A percentile compares a stretch with the other conserved stretches of the same genome.
These are phyloP conservation scores for Boletus sp. DNA, from an alignment of 768 basidiomycete genomes.

Conservation along the genomic window DNA sequence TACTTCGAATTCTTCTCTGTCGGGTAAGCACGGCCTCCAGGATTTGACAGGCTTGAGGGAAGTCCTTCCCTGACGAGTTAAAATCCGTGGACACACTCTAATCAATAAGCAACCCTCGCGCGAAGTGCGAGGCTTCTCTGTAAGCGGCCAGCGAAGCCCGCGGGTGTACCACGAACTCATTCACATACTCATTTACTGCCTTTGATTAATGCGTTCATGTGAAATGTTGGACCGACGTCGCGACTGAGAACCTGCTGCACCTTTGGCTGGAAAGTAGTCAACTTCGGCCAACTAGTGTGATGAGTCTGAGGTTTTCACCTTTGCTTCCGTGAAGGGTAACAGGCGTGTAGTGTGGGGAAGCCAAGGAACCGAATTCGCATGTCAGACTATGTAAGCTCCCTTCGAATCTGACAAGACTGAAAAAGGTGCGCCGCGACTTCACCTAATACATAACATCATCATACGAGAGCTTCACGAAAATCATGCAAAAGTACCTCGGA, in stretches of 20 bases:
- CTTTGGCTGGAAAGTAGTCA: not conserved
- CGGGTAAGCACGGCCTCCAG: slow-evolving; percentile 15
- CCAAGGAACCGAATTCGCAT: slow-evolving; percentile 13
- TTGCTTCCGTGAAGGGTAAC: not conserved
- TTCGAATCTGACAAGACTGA: not conserved
- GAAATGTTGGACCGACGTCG: not conserved
- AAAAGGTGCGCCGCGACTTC: not conserved
- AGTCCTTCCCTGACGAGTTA: slow-evolving; percentile 4
- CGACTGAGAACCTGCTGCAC: not conserved
- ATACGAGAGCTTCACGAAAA: not conserved
- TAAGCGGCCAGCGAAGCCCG: slow-evolving; percentile 19
- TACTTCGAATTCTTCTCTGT: not conserved
- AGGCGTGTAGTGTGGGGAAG: slow-evolving; percentile 20
- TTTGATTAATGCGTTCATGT: slow-evolving; percentile 3
- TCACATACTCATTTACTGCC: slow-evolving; percentile 4
- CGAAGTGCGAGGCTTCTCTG: slow-evolving; percentile 18
- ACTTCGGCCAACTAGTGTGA: not conserved
- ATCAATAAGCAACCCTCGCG: slow-evolving; percentile 13
- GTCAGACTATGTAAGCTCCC: not conserved
- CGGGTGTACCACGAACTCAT: slow-evolving; percentile 5
- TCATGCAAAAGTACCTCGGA: not conserved
- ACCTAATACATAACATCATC: not conserved
- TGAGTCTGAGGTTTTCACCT: not conserved
- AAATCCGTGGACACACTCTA: slow-evolving; percentile 17
- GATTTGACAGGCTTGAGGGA: slow-evolving; percentile 11